These are phyloP conservation scores for Umbelopsis sp. DNA, from an alignment of 371 early-diverging fungal genomes.

Conservation along the genomic window DNA sequence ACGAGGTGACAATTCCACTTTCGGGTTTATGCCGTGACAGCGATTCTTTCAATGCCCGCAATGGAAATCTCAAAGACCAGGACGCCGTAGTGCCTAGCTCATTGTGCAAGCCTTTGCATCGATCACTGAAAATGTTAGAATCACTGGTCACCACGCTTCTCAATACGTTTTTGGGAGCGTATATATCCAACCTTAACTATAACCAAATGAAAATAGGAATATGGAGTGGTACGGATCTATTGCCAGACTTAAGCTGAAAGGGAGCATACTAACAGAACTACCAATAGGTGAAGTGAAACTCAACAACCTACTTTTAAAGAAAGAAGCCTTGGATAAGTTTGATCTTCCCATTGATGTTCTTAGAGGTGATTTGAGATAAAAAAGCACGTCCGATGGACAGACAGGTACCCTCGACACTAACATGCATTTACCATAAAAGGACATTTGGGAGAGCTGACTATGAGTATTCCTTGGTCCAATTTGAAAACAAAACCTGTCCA, in stretches of 20 bases:
- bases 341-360: slow-evolving; percentile 92
- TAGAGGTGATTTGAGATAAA: slow-evolving; percentile 69
- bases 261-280: not conserved
- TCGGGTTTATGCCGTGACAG: too few relatives aligned
- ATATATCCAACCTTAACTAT: slow-evolving; percentile 94
- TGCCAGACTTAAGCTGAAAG: not conserved
- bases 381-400: not conserved
- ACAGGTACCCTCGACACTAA: not conserved
- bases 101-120: slow-evolving; percentile 10
- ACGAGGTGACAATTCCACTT: too few relatives aligned
- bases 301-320: slow-evolving; percentile 84
- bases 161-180: slow-evolving; percentile 93
- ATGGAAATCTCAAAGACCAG: not conserved
- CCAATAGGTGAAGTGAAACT: slow-evolving; percentile 91
- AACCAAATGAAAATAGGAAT: slow-evolving; percentile 96
- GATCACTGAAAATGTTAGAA: slow-evolving; percentile 79
- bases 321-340: slow-evolving; percentile 93
- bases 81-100: not conserved
- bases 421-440: slow-evolving; percentile 50
- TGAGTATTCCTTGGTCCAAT: slow-evolving; percentile 97
- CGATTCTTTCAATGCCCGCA: slow-evolving; percentile 1
- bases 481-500: slow-evolving; percentile 92
- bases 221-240: slow-evolving; percentile 83
- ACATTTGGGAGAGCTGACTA: slow-evolving; percentile 88
- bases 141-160: slow-evolving; percentile 86